Conservation (phyloP, 2,329 filamentous ascomycete genomes). For the Sordariomycetes sp. region DNA sequence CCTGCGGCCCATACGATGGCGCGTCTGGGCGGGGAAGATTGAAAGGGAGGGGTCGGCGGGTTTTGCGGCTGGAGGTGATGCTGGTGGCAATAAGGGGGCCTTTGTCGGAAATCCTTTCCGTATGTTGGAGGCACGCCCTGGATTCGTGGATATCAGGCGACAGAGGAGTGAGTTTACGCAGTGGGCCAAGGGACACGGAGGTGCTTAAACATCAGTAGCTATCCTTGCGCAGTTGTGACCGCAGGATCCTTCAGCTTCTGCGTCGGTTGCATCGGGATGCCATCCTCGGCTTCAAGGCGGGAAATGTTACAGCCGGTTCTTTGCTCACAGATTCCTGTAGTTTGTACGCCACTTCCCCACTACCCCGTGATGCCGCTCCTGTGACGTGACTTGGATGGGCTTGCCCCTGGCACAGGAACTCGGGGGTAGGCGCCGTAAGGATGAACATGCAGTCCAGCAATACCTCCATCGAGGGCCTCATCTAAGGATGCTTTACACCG, state of each 20-base stretch:
- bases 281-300: neutral
- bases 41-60: constrained; percentile 58
- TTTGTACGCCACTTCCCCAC: neutral
- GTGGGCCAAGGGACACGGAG: constrained; percentile 41
- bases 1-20: constrained; percentile 75
- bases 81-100: constrained; percentile 60
- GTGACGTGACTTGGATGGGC: neutral
- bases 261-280: neutral
- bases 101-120: constrained; percentile 68
- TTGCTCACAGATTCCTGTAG: neutral
- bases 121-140: constrained; percentile 63
- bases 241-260: neutral
- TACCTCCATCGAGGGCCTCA: no score
- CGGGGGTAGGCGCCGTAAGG: neutral
- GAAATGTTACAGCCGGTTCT: neutral
- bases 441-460: neutral
- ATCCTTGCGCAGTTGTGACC: neutral
- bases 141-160: constrained; percentile 80
- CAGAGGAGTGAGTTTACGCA: constrained; percentile 66
- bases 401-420: neutral
- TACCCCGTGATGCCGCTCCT: neutral
- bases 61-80: constrained; percentile 41
- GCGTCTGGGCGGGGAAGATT: constrained; percentile 70
- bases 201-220: neutral
- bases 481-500: neutral